Evolutionary conservation across 2,329 filamentous ascomycete genomes (phyloP).

Genomic region (Chlorencoelia australis): DNA sequence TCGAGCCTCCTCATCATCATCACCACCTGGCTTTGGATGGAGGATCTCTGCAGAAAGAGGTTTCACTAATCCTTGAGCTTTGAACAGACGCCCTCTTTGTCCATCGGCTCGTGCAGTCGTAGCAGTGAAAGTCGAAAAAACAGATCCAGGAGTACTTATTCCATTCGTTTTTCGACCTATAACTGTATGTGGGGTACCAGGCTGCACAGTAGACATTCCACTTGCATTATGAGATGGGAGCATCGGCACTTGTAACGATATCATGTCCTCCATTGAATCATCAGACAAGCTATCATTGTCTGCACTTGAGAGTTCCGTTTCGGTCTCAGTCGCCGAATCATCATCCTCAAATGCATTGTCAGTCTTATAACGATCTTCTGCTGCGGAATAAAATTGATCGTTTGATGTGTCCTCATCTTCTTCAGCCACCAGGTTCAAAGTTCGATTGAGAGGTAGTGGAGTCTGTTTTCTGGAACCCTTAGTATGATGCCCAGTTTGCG

Average conservation of each 20-base stretch:
- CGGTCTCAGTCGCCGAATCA: constrained; percentile 47
- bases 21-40: constrained; percentile 66
- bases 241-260: constrained; percentile 73
- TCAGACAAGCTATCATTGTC: constrained; percentile 77
- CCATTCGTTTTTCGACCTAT: constrained; percentile 55
- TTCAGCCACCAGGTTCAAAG: constrained; percentile 48
- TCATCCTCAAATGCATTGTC: constrained; percentile 45
- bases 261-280: constrained; percentile 88
- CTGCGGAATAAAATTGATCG: constrained; percentile 87
- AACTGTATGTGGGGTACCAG: constrained; percentile 69
- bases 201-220: constrained; percentile 67
- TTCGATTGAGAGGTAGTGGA: constrained; percentile 37
- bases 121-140: constrained; percentile 80
- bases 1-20: constrained; percentile 80
- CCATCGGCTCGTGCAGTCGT: constrained; percentile 68
- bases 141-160: constrained; percentile 72
- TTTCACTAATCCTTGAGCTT: constrained; percentile 64
- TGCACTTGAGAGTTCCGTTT: constrained; percentile 52
- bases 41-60: constrained; percentile 67
- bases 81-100: constrained; percentile 70
- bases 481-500: constrained; percentile 47
- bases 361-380: constrained; percentile 62
- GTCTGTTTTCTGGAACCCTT: constrained; percentile 41
- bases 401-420: constrained; percentile 75
- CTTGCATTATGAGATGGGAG: constrained; percentile 70